Base-by-base conservation (phyloP, 441 rosid genomes). In the Gossypium aridum region DNA sequence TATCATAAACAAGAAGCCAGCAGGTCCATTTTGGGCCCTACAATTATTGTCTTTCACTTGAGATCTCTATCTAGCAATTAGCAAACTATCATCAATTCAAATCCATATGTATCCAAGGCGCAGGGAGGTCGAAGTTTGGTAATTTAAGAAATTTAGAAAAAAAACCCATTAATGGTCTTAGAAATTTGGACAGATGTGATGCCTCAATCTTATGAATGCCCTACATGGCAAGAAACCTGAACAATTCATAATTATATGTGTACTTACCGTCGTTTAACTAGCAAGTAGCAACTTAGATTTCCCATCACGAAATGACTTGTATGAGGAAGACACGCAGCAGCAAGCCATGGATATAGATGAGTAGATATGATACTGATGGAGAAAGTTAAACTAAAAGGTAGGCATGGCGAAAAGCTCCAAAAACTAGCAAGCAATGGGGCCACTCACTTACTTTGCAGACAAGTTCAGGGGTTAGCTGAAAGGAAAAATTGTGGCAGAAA, bases 401-500 rank as follows among this genome's bases (percentile, higher is more conserved):
- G n/a, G 28, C 37, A 17, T 9, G 73, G 28, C 63, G 39, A 54
- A 54, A 28, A 70, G 20, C 49, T 54, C 62, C 63, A 63, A 73
- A 28, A 64, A 17, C 28, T 54, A 16, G 65, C 70, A 26, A 54
- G 64, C 39, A 31, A 28, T 67, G 39, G 26, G 54, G 45, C 67
- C 70, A 73, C 31, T 51, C 67, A 74, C 72, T 45, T 7, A 20
- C 63, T 70, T 60, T 64, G 65, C 45, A 74, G 62, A 78, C 75
- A 72, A 51, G 31, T n/a, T 63, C 43, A 75, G 64, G 26, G 56
- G 64, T 31, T 63, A 26, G 71, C 39, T 20, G 10, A 51, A 22
- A 62, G 28, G 10, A 56, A 25, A 70, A 37, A 54, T 7, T 49
- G 76, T 49, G 76, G 79, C 76, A 69, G 59, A 78, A 78, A 64